Conservation (phyloP, 2,329 filamentous ascomycete genomes). For the Cladophialophora bantiana region DNA sequence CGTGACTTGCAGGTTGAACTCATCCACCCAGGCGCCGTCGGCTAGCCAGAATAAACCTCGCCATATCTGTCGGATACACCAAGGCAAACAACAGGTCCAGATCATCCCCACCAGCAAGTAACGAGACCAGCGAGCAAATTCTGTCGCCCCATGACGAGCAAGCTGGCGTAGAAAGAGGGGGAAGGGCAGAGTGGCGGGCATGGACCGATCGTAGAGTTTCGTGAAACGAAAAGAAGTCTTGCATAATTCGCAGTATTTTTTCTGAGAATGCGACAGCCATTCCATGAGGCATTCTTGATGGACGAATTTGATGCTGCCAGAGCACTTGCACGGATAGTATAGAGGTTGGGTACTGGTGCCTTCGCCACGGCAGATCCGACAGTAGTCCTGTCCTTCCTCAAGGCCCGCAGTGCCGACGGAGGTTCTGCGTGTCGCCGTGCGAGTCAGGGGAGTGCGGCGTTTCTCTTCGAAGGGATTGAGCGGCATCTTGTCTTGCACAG, state of each 20-base stretch:
- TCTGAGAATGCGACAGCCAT: slow-evolving; percentile 97
- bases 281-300: slow-evolving; percentile 99
- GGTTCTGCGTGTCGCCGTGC: slow-evolving; percentile 11
- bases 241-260: slow-evolving; percentile 99
- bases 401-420: slow-evolving; percentile 24
- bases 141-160: slow-evolving; percentile 72
- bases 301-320: slow-evolving; percentile 97
- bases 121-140: slow-evolving; percentile 78
- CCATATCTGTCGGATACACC: slow-evolving; percentile 90
- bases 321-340: slow-evolving; percentile 98
- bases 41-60: slow-evolving; percentile 93
- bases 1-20: slow-evolving; percentile 17
- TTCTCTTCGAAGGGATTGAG: slow-evolving; percentile 22
- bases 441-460: slow-evolving; percentile 13
- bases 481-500: slow-evolving; percentile 29
- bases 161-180: slow-evolving; percentile 83
- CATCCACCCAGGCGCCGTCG: slow-evolving; percentile 70
- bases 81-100: slow-evolving; percentile 89
- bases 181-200: slow-evolving; percentile 83
- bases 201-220: slow-evolving; percentile 92
- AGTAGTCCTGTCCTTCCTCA: slow-evolving; percentile 73
- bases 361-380: slow-evolving; percentile 94
- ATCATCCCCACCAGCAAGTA: slow-evolving; percentile 80
- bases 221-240: slow-evolving; percentile 98
- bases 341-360: slow-evolving; percentile 81